A percentile compares a stretch with the other conserved stretches of the same genome.
These are phyloP conservation scores for Breynia disticha DNA, from an alignment of 441 rosid genomes.

Conservation along the genomic window DNA sequence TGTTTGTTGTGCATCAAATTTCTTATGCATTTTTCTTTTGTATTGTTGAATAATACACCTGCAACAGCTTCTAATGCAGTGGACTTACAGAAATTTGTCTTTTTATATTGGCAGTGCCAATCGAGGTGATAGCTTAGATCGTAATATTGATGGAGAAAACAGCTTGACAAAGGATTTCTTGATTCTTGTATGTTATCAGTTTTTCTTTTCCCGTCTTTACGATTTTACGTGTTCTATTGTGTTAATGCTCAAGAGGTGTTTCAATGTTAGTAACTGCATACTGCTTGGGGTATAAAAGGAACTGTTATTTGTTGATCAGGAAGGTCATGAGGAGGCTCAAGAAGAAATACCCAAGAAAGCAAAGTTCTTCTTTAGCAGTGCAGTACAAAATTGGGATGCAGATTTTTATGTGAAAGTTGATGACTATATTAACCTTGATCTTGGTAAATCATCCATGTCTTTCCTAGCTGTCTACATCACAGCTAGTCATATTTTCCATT, in stretches of 20 bases:
- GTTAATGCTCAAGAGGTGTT: background rate
- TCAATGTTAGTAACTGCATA: constrained; percentile 11
- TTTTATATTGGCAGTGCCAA: constrained; percentile 59
- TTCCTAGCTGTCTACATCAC: constrained; percentile 9
- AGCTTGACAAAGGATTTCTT: constrained; percentile 61
- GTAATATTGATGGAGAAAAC: constrained; percentile 65
- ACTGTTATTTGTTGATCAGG: constrained; percentile 33
- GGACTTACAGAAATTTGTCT: constrained; percentile 15
- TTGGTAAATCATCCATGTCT: constrained; percentile 37
- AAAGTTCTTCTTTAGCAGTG: constrained; percentile 75
- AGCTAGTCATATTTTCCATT: constrained; percentile 7
- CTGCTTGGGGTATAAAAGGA: constrained; percentile 12
- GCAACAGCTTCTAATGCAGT: constrained; percentile 5
- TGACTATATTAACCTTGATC: constrained; percentile 70
- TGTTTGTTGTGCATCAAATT: constrained; percentile 4
- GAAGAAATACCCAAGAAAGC: constrained; percentile 90
- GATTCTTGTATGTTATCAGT: constrained; percentile 57
- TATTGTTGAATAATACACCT: constrained; percentile 1
- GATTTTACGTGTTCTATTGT: constrained; percentile 1
- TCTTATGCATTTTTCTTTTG: constrained; percentile 7
- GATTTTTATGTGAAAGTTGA: constrained; percentile 87
- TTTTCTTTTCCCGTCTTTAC: constrained; percentile 7
- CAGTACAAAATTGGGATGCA: constrained; percentile 92
- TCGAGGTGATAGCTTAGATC: constrained; percentile 91
- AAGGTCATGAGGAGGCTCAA: constrained; percentile 78